These are phyloP conservation scores for Lentinula boryana DNA, from an alignment of 768 basidiomycete genomes.

Conservation along the genomic window DNA sequence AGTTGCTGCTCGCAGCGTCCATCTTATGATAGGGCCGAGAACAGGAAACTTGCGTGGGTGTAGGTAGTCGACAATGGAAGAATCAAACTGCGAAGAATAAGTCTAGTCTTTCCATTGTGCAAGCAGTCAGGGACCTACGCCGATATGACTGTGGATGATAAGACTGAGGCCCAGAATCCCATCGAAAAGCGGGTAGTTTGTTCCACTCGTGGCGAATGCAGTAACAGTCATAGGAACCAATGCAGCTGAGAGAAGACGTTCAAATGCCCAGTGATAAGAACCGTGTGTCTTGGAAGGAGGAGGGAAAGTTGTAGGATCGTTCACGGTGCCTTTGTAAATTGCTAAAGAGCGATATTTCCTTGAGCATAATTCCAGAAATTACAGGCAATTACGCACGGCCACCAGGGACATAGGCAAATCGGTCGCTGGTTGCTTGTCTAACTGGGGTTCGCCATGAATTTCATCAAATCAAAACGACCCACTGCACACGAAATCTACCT, in stretches of 20 bases:
- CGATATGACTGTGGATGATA: constrained; percentile 94
- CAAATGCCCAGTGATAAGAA: constrained; percentile 91
- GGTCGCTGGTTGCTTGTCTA: constrained; percentile 13
- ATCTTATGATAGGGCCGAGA: constrained; percentile 61
- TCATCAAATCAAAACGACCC: neutral
- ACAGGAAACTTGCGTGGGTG: constrained; percentile 92
- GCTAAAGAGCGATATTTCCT: constrained; percentile 37
- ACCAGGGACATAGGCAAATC: constrained; percentile 52
- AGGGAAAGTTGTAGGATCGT: constrained; percentile 92
- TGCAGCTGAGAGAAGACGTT: constrained; percentile 82
- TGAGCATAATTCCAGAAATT: constrained; percentile 11
- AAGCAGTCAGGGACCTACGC: constrained; percentile 40
- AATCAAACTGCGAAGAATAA: constrained; percentile 55
- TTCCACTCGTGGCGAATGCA: constrained; percentile 74
- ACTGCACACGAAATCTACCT: constrained; percentile 23
- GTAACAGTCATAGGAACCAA: constrained; percentile 87
- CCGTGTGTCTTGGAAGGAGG: constrained; percentile 75
- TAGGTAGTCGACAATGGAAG: constrained; percentile 79
- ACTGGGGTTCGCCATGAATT: constrained; percentile 10
- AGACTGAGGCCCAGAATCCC: constrained; percentile 83
- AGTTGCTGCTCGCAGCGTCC: constrained; percentile 74
- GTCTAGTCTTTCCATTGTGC: neutral
- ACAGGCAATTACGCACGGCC: constrained; percentile 47
- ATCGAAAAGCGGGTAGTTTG: constrained; percentile 80
- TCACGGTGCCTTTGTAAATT: constrained; percentile 86